Evolutionary conservation across 2,329 filamentous ascomycete genomes (phyloP).

Genomic region (Venturiaceae sp.): DNA sequence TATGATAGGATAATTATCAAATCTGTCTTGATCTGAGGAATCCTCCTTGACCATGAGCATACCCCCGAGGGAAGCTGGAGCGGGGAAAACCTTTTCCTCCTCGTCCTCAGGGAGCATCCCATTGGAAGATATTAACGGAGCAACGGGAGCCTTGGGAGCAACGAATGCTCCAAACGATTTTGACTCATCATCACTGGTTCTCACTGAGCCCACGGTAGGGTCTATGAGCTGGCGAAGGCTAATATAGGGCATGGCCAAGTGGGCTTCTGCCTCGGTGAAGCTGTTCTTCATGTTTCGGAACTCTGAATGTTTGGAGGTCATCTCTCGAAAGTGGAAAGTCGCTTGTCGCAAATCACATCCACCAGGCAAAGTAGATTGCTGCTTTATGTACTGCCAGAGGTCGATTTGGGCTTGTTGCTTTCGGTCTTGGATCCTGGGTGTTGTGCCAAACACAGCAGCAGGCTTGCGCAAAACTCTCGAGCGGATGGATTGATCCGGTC

Average conservation of each 20-base stretch:
- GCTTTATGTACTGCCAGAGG: slow-evolving; percentile 22
- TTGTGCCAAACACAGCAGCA: slow-evolving; percentile 36
- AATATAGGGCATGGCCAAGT: slow-evolving; percentile 20
- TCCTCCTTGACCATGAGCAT: slow-evolving; percentile 22
- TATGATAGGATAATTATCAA: slow-evolving; percentile 29
- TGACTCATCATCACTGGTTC: neutral
- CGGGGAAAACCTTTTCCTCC: neutral
- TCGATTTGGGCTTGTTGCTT: slow-evolving; percentile 23
- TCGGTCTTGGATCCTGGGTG: slow-evolving; percentile 26
- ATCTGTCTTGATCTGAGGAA: slow-evolving; percentile 16
- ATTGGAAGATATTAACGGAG: neutral
- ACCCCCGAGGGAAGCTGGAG: slow-evolving; percentile 16
- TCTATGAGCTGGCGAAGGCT: slow-evolving; percentile 19
- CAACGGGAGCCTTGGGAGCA: neutral
- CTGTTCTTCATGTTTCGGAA: neutral
- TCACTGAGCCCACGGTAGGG: slow-evolving; percentile 11
- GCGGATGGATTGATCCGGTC: slow-evolving; percentile 46
- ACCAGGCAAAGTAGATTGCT: slow-evolving; percentile 1
- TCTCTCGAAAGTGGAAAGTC: neutral
- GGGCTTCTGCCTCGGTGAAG: slow-evolving; percentile 10
- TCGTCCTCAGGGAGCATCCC: neutral
- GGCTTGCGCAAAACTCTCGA: slow-evolving; percentile 35
- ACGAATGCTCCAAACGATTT: neutral
- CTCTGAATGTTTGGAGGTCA: neutral
- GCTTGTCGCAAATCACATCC: slow-evolving; percentile 4